Conservation (phyloP, 2,329 filamentous ascomycete species). For the Myriosclerotinia scirpicola region DNA sequence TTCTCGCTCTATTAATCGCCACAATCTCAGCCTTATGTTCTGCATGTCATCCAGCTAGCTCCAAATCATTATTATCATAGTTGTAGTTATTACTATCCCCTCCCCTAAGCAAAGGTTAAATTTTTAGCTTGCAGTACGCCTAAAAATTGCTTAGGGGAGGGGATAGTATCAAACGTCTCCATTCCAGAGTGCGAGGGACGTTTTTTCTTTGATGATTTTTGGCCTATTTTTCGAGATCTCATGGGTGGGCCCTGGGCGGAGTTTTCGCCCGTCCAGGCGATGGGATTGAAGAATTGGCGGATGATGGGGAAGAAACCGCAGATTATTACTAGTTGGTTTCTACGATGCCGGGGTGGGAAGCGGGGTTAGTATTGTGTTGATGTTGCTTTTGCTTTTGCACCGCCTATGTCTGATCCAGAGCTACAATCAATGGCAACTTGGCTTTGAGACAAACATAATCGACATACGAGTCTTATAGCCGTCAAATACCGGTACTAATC, state of each 20-base stretch:
- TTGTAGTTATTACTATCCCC: neutral
- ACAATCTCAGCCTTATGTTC: slow-evolving; percentile 11
- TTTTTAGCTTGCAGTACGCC: too few relatives aligned
- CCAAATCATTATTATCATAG: neutral
- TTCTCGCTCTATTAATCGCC: neutral
- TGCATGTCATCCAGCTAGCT: neutral
- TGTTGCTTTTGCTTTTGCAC: neutral
- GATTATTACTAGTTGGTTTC: slow-evolving; percentile 23
- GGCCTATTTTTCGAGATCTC: slow-evolving; percentile 16
- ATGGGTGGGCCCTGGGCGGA: neutral
- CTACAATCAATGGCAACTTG: slow-evolving; percentile 12
- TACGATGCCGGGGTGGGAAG: neutral
- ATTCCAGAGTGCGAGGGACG: neutral
- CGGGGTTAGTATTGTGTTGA: neutral
- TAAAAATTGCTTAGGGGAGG: too few relatives aligned
- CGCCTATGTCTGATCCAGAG: slow-evolving; percentile 5
- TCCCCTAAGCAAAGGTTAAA: too few relatives aligned
- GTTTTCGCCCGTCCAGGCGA: slow-evolving; percentile 8
- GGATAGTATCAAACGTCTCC: slow-evolving; percentile 1
- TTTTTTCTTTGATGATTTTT: slow-evolving; percentile 14
- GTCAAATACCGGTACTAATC: neutral
- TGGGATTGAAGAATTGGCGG: slow-evolving; percentile 12
- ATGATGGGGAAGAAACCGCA: slow-evolving; percentile 20
- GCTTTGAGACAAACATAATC: slow-evolving; percentile 11
- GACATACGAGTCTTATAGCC: slow-evolving; percentile 1